Percentiles rank a stretch among this genome's conserved stretches.
These are phyloP conservation scores for Phycomyces blakesleeanus DNA, from an alignment of 192 early-diverging fungal species.

Conservation along the genomic window DNA sequence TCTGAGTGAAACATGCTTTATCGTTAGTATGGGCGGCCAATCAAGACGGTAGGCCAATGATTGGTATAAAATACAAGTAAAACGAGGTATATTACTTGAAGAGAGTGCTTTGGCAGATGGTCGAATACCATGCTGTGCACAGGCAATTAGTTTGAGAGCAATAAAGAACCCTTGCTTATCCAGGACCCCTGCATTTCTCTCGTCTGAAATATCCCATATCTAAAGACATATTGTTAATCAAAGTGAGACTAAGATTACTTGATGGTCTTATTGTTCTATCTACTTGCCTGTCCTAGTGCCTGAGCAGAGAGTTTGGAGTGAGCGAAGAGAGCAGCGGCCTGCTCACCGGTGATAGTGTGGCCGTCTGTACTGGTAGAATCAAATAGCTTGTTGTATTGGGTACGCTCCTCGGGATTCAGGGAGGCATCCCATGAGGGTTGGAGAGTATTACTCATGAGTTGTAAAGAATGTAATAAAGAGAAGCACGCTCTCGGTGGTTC, in stretches of 20 bases:
- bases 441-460: neutral
- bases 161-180: slow-evolving; percentile 68
- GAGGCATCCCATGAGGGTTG: neutral
- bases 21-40: neutral
- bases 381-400: slow-evolving; percentile 48
- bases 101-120: slow-evolving; percentile 29
- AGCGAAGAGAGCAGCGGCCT: slow-evolving; percentile 65
- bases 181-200: slow-evolving; percentile 66
- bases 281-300: slow-evolving; percentile 49
- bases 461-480: too few relatives aligned
- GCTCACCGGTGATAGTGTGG: slow-evolving; percentile 57
- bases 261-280: neutral
- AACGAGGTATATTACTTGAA: slow-evolving; percentile 3
- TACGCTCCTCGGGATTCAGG: neutral
- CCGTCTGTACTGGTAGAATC: slow-evolving; percentile 53
- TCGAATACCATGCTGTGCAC: slow-evolving; percentile 69
- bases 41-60: neutral
- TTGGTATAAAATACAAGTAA: neutral
- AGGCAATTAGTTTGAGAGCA: slow-evolving; percentile 85
- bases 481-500: neutral
- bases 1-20: neutral
- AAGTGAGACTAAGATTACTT: neutral
- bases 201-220: slow-evolving; percentile 82
- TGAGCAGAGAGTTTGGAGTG: slow-evolving; percentile 55
- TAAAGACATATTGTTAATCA: slow-evolving; percentile 14